Conservation (phyloP, 768 basidiomycete species). For the Serendipita sp. region DNA sequence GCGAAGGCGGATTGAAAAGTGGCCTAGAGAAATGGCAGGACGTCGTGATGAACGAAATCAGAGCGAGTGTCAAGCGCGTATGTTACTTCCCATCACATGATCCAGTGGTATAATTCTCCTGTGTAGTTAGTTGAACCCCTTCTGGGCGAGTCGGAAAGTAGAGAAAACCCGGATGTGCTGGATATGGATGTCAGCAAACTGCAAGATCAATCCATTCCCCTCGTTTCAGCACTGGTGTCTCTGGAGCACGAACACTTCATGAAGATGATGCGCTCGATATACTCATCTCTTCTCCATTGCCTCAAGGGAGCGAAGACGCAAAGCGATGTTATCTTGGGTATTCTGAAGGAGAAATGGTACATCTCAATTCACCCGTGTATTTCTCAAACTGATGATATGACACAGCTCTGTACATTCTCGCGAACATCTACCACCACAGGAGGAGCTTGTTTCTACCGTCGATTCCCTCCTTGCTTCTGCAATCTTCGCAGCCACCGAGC, state of each 20-base stretch:
- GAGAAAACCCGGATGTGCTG: too few species aligned
- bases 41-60: slow-evolving; percentile 44
- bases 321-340: slow-evolving; percentile 36
- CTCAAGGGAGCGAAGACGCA: slow-evolving; percentile 54
- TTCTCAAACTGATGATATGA: too few species aligned
- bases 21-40: slow-evolving; percentile 54
- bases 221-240: slow-evolving; percentile 40
- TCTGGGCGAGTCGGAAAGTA: background rate
- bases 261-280: slow-evolving; percentile 41
- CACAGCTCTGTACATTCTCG: too few species aligned
- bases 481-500: slow-evolving; percentile 63
- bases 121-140: background rate
- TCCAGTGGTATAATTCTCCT: background rate
- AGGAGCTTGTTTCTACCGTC: background rate
- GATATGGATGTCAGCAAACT: background rate
- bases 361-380: too few species aligned
- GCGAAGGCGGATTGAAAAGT: slow-evolving; percentile 38
- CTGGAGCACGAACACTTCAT: slow-evolving; percentile 59
- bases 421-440: too few species aligned
- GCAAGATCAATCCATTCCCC: slow-evolving; percentile 4
- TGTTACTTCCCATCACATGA: slow-evolving; percentile 16
- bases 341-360: slow-evolving; percentile 15
- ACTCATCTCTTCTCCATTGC: slow-evolving; percentile 41
- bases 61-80: slow-evolving; percentile 41
- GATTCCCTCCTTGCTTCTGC: slow-evolving; percentile 31